Evolutionary conservation across 805 yeast species (phyloP), one percentile per base, ranked within the genome.

Genomic region (Candida argentea): DNA sequence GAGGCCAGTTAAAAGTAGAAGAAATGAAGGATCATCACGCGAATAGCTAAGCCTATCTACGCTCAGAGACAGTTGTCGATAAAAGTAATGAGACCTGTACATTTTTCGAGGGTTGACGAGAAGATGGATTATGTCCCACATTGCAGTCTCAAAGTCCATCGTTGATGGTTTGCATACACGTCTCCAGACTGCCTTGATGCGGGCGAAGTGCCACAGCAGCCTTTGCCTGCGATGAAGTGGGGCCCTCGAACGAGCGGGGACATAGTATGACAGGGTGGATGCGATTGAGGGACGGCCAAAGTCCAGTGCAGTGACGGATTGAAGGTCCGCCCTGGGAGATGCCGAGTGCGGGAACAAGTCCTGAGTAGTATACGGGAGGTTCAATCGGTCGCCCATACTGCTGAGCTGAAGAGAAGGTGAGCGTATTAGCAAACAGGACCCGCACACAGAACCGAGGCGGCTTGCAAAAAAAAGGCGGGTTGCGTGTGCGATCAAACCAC

Each of bases 11-110:
- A 86, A 59, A 22, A 87, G 57, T 18, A 87, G 67, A 36, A 83
- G 73, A 46, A 87, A 86, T 16, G 91, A 76, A 1, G 96, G 96
- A 51, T 86, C 96, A 52, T 87, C 95, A 38, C 96, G 66, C 1
- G 94, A 76, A 78, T 93, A 85, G 38, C 73, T 71, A 41, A 77
- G 71, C 44, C 73, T 76, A 13, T 52, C 52, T 26, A 35, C 39
- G 11, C 38, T 41, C 23, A 37, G 39, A 16, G 46, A 43, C 32
- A 81, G 89, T 42, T 76, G 80, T 39, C 83, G 86, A 46, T 82
- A 84, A 36, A 54, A 57, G 48, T 82, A 84, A 34, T 84, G 69
- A 13, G 86, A 71, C 37, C 82, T 68, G 58, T 81, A 86, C 44
- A 86, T 93, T 36, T 82, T 76, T 43, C 77, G 72, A 2, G 96